A percentile compares a stretch with the other conserved stretches of the same genome.
Evolutionary conservation across 192 early-diverging fungal species (phyloP).

Genomic region (Dissophora globulifera): DNA sequence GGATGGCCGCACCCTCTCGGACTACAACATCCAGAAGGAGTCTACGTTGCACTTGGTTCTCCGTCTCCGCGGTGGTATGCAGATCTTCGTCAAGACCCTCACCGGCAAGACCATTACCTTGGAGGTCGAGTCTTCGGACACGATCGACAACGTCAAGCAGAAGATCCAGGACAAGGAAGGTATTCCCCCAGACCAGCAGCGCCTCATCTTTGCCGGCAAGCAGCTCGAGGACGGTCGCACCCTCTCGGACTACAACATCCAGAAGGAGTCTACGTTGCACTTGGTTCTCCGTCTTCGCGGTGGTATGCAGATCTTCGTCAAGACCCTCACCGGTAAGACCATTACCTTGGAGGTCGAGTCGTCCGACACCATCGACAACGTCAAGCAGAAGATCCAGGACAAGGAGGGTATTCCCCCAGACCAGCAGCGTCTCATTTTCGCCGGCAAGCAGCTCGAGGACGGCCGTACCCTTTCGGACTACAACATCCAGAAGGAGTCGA

Average conservation of each 20-base stretch:
- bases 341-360: constrained; percentile 93
- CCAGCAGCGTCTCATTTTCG: constrained; percentile 86
- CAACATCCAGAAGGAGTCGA: constrained; percentile 91
- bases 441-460: constrained; percentile 88
- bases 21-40: constrained; percentile 83
- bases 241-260: constrained; percentile 85
- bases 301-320: constrained; percentile 81
- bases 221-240: constrained; percentile 84
- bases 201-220: constrained; percentile 86
- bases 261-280: constrained; percentile 88
- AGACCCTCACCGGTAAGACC: constrained; percentile 96
- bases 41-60: constrained; percentile 76
- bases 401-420: constrained; percentile 90
- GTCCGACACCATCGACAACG: constrained; percentile 81
- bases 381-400: constrained; percentile 89
- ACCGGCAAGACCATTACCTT: constrained; percentile 98
- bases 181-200: constrained; percentile 88
- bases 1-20: constrained; percentile 75
- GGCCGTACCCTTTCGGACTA: constrained; percentile 80
- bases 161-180: constrained; percentile 93
- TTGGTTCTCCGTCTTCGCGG: constrained; percentile 79
- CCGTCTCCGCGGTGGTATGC: constrained; percentile 75
- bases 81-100: constrained; percentile 86
- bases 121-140: constrained; percentile 83
- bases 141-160: constrained; percentile 85